Percentiles rank a stretch among this genome's conserved stretches.
phyloP scores from a whole-genome alignment of 352 stramenopile species.

The Peronosclerospora sorghi region DNA sequence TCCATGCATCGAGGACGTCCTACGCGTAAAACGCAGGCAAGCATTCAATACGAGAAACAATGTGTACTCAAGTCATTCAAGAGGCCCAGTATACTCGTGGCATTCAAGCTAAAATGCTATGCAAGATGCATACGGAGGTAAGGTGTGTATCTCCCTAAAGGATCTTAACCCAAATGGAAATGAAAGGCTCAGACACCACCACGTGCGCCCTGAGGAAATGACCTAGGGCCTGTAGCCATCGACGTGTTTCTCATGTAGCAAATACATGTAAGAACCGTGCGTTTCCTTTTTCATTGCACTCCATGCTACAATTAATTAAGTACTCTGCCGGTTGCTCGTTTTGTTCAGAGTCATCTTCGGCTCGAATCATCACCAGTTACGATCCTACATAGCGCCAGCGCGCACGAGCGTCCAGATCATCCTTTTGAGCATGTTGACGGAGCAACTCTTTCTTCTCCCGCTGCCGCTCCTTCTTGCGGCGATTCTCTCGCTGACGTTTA shows the following conservation, averaged over 20 bases:
- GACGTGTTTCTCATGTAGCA: conserved; percentile 65
- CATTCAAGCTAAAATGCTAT: conserved; percentile 37
- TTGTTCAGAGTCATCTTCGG: conserved; percentile 1
- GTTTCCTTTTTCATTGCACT: conserved; percentile 1
- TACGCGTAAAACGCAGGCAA: conserved; percentile 42
- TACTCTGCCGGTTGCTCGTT: conserved; percentile 8
- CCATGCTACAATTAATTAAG: conserved; percentile 11
- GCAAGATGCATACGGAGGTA: conserved; percentile 60
- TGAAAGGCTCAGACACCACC: conserved; percentile 2
- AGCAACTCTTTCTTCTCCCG: conserved; percentile 65
- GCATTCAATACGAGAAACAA: conserved; percentile 51
- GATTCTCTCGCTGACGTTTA: conserved; percentile 70
- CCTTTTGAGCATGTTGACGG: conserved; percentile 52
- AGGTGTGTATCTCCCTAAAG: conserved; percentile 37
- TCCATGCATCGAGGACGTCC: conserved; percentile 7
- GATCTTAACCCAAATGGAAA: conserved; percentile 8
- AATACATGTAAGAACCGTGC: conserved; percentile 2
- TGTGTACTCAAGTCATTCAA: conserved; percentile 23
- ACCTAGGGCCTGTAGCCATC: conserved; percentile 28
- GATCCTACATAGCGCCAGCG: conserved; percentile 62
- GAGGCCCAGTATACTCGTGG: conserved; percentile 10
- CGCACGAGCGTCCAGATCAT: conserved; percentile 54
- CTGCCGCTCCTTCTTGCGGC: conserved; percentile 68
- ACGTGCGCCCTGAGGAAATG: conserved; percentile 30
- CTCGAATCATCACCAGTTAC: conserved; percentile 7